These are phyloP conservation scores for Camelina laxa DNA, from an alignment of 345 rosid species.

Conservation along the genomic window DNA sequence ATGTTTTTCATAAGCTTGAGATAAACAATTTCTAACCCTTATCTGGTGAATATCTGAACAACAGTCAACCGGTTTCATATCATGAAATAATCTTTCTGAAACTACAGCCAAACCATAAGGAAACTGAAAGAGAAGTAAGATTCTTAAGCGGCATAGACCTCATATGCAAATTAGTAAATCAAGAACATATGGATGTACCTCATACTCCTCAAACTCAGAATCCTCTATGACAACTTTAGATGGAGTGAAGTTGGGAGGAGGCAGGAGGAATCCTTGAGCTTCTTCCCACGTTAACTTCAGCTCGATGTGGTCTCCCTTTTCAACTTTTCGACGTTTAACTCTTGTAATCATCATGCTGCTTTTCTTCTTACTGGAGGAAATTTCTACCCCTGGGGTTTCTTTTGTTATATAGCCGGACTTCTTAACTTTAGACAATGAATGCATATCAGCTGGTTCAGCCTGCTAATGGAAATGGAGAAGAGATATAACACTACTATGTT, in stretches of 20 bases:
- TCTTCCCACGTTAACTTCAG: conserved; percentile 91
- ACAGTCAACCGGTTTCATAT: not conserved
- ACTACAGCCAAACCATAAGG: not conserved
- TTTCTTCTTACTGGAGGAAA: conserved; percentile 66
- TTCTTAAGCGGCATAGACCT: conserved; percentile 15
- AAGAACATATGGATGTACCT: conserved; percentile 57
- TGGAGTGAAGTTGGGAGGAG: conserved; percentile 73
- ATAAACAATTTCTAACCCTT: not conserved
- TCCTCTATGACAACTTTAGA: conserved; percentile 76
- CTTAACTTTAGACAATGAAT: conserved; percentile 70
- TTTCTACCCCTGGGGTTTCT: conserved; percentile 65
- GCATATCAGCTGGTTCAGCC: conserved; percentile 70
- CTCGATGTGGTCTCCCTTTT: conserved; percentile 75
- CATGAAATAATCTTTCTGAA: conserved; percentile 12
- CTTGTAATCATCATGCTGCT: conserved; percentile 63
- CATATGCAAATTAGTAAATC: conserved; percentile 23
- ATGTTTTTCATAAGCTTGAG: conserved; percentile 1
- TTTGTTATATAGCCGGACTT: conserved; percentile 74
- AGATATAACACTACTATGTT: conserved; percentile 32
- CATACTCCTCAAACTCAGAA: conserved; percentile 90
- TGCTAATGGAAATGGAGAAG: conserved; percentile 51
- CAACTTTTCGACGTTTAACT: conserved; percentile 77
- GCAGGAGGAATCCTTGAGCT: conserved; percentile 86
- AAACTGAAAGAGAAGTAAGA: conserved; percentile 22
- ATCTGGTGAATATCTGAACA: conserved; percentile 13